A percentile compares a stretch with the other conserved stretches of the same genome.
Evolutionary conservation across 805 yeast genomes (phyloP).

Genomic region (Metschnikowia bowlesiae): DNA sequence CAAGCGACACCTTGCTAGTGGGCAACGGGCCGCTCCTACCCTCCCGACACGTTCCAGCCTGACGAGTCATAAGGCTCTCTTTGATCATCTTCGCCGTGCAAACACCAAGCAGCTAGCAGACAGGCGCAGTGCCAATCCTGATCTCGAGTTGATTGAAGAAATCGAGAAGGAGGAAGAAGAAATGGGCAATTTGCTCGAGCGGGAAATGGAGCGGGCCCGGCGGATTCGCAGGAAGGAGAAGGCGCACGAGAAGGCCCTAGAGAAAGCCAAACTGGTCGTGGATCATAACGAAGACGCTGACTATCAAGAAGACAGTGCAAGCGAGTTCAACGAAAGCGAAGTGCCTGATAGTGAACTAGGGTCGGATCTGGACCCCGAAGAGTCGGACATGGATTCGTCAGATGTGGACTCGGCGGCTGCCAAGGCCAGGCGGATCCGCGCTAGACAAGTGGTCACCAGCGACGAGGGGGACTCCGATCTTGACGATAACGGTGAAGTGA

Average conservation of each 20-base stretch:
- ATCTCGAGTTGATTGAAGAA: conserved; percentile 29
- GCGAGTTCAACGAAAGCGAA: conserved; percentile 16
- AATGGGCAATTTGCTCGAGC: conserved; percentile 44
- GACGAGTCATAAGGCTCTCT: conserved; percentile 22
- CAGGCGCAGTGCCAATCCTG: conserved; percentile 18
- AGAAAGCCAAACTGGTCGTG: conserved; percentile 32
- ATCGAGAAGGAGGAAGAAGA: conserved; percentile 41
- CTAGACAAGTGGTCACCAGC: conserved; percentile 9
- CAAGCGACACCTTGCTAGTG: conserved; percentile 16
- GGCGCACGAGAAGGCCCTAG: conserved; percentile 34
- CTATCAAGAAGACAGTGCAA: conserved; percentile 9
- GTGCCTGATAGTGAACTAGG: conserved; percentile 18
- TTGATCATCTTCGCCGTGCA: conserved; percentile 36
- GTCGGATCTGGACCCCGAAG: neutral
- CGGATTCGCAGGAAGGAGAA: conserved; percentile 43
- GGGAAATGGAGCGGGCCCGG: conserved; percentile 47
- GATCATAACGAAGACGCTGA: conserved; percentile 13
- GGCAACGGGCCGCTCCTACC: neutral
- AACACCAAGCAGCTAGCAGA: conserved; percentile 42
- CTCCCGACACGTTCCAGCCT: conserved; percentile 4
- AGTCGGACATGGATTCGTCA: neutral
- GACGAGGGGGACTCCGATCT: conserved; percentile 11
- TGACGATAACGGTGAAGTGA: neutral
- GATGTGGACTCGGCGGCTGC: neutral
- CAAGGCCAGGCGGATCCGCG: conserved; percentile 4